These are phyloP conservation scores for Tephrocybe sp. DNA, from an alignment of 768 basidiomycete genomes.

Conservation along the genomic window DNA sequence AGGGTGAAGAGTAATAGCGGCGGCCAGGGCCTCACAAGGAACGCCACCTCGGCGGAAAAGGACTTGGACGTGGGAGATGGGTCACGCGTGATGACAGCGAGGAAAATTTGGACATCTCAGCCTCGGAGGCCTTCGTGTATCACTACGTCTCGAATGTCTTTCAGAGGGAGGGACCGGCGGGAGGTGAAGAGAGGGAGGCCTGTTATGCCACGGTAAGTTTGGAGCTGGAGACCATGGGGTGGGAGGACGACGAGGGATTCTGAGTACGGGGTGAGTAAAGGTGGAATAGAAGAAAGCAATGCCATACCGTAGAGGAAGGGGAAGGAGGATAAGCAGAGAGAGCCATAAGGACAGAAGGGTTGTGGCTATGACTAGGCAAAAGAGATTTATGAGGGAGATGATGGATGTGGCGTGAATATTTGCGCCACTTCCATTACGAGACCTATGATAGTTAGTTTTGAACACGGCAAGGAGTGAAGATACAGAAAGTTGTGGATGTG, in stretches of 20 bases:
- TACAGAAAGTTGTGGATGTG: slow-evolving; percentile 50
- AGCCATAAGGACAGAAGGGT: background rate
- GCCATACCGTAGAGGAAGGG: slow-evolving; percentile 13
- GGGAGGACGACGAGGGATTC: slow-evolving; percentile 72
- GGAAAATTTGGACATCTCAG: slow-evolving; percentile 73
- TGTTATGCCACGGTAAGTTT: slow-evolving; percentile 62
- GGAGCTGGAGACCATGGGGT: slow-evolving; percentile 70
- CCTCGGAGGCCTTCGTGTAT: slow-evolving; percentile 72
- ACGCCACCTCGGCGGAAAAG: slow-evolving; percentile 51
- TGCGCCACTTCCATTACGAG: slow-evolving; percentile 37
- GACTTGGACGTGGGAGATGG: slow-evolving; percentile 13
- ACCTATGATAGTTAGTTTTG: slow-evolving; percentile 47
- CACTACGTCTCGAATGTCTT: slow-evolving; percentile 54
- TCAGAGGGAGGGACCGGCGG: slow-evolving; percentile 59
- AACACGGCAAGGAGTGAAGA: slow-evolving; percentile 43
- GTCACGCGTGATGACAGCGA: slow-evolving; percentile 44
- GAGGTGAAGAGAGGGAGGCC: slow-evolving; percentile 30
- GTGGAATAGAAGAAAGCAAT: background rate
- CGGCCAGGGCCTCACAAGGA: slow-evolving; percentile 42
- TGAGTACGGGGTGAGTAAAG: slow-evolving; percentile 21
- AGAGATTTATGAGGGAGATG: slow-evolving; percentile 35
- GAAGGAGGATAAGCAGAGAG: background rate
- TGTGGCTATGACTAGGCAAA: slow-evolving; percentile 24
- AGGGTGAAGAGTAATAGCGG: background rate
- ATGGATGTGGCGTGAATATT: slow-evolving; percentile 29